Evolutionary conservation across 208 protist genomes (phyloP).

Genomic region (Leishmania braziliensis): DNA sequence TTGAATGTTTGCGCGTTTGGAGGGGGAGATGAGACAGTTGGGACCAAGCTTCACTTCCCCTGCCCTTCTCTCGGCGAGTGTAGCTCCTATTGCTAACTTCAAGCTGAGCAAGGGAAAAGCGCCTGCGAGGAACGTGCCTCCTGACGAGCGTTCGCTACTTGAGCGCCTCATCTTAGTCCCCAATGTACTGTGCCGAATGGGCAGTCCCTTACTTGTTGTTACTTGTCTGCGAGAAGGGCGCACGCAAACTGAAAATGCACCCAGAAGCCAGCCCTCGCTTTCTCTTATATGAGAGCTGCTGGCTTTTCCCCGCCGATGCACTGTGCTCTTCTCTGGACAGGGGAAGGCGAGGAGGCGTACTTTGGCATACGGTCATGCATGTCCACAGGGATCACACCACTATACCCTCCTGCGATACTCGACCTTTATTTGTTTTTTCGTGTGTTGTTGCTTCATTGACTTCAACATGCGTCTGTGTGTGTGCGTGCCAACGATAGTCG

Average conservation of each 20-base stretch:
- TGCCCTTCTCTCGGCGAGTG: not conserved
- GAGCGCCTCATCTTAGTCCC: not conserved
- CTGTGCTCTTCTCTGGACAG: not conserved
- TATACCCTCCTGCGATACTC: not conserved
- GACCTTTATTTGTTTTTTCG: not conserved
- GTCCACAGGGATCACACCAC: not conserved
- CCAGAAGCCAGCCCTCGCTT: not conserved
- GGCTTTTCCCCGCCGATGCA: not conserved
- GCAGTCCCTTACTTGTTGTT: not conserved
- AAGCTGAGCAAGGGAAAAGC: not conserved
- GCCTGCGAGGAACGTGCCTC: not conserved
- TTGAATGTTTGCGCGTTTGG: not conserved
- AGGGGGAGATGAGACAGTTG: not conserved
- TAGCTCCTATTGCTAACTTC: not conserved
- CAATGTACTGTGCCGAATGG: no score
- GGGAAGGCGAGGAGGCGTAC: not conserved
- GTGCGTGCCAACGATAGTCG: not conserved
- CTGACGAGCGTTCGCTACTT: not conserved
- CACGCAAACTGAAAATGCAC: not conserved
- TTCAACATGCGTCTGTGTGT: not conserved
- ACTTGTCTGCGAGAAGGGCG: not conserved
- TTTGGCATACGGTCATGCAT: not conserved
- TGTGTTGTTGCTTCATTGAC: not conserved
- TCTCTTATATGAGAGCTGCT: no score
- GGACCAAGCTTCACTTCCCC: not conserved